Percentiles rank a stretch among this genome's conserved stretches.
These are phyloP conservation scores for Aspergillus novofumigatus DNA, from an alignment of 2,329 filamentous ascomycete genomes.

Conservation along the genomic window DNA sequence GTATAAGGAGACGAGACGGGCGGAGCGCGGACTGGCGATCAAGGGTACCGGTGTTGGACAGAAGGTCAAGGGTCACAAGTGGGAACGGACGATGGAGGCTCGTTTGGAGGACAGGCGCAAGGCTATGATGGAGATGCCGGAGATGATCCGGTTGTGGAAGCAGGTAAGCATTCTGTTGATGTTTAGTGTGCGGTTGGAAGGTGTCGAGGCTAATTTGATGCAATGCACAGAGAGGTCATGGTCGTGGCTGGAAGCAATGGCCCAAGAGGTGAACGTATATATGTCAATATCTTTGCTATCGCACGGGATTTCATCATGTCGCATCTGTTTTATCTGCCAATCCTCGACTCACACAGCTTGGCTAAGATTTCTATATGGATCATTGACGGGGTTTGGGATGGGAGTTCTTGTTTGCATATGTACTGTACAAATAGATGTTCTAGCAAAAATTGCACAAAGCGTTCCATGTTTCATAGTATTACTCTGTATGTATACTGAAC, in stretches of 20 bases:
- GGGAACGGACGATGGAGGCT: slow-evolving; percentile 80
- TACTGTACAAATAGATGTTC: slow-evolving; percentile 19
- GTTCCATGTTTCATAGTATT: background rate
- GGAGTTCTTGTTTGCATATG: slow-evolving; percentile 13
- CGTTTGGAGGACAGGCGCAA: slow-evolving; percentile 83
- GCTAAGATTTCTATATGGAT: slow-evolving; percentile 7
- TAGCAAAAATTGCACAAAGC: slow-evolving; percentile 1
- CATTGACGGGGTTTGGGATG: slow-evolving; percentile 11
- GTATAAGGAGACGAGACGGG: slow-evolving; percentile 60
- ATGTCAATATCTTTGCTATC: background rate
- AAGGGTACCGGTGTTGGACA: slow-evolving; percentile 92
- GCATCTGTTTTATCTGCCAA: slow-evolving; percentile 10
- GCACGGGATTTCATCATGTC: slow-evolving; percentile 11
- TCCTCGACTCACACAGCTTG: slow-evolving; percentile 5
- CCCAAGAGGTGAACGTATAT: slow-evolving; percentile 47
- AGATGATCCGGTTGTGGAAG: slow-evolving; percentile 89
- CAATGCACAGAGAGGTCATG: slow-evolving; percentile 58
- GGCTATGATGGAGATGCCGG: slow-evolving; percentile 93
- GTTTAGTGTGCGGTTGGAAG: background rate
- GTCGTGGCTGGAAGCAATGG: slow-evolving; percentile 71
- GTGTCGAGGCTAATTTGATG: slow-evolving; percentile 32
- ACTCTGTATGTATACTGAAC: background rate
- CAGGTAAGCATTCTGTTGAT: slow-evolving; percentile 55
- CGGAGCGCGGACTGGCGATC: slow-evolving; percentile 76
- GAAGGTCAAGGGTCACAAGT: slow-evolving; percentile 89